Percentiles rank a stretch among this genome's conserved stretches.
These are phyloP conservation scores for Gliomastix tumulicola DNA, from an alignment of 2,329 filamentous ascomycete species.

Conservation along the genomic window DNA sequence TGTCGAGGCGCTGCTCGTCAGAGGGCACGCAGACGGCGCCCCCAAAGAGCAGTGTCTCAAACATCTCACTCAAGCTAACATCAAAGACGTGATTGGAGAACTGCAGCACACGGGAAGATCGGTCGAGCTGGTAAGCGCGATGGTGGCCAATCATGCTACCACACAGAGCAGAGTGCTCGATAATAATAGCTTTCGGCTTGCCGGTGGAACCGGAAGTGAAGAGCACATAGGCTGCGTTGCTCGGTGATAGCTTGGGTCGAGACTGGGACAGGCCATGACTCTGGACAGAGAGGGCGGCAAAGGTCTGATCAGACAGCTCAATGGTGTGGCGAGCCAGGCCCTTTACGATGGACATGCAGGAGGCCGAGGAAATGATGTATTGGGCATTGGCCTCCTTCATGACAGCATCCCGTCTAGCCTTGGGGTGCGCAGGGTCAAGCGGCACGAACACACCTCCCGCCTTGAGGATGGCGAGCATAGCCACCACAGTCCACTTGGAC, in stretches of 20 bases:
- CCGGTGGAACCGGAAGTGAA: conserved; percentile 12
- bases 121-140: background rate
- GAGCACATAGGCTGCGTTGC: conserved; percentile 9
- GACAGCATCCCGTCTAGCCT: background rate
- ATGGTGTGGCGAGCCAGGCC: background rate
- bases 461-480: background rate
- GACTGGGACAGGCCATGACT: background rate
- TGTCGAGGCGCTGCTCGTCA: conserved; percentile 7
- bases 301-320: background rate
- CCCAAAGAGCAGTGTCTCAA: conserved; percentile 5
- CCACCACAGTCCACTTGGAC: background rate
- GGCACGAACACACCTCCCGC: conserved; percentile 1
- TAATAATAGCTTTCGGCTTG: conserved; percentile 12
- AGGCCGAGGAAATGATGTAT: background rate
- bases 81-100: conserved; percentile 42
- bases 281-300: background rate
- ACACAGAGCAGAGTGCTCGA: conserved; percentile 9
- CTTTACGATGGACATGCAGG: conserved; percentile 11
- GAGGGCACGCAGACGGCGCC: conserved; percentile 13
- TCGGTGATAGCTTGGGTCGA: background rate
- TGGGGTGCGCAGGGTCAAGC: conserved; percentile 1
- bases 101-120: conserved; percentile 29
- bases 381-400: background rate
- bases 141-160: conserved; percentile 5
- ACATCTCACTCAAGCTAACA: conserved; percentile 33